phyloP scores from a whole-genome alignment of 2,329 filamentous ascomycete genomes.

The Trichophyton mentagrophytes region DNA sequence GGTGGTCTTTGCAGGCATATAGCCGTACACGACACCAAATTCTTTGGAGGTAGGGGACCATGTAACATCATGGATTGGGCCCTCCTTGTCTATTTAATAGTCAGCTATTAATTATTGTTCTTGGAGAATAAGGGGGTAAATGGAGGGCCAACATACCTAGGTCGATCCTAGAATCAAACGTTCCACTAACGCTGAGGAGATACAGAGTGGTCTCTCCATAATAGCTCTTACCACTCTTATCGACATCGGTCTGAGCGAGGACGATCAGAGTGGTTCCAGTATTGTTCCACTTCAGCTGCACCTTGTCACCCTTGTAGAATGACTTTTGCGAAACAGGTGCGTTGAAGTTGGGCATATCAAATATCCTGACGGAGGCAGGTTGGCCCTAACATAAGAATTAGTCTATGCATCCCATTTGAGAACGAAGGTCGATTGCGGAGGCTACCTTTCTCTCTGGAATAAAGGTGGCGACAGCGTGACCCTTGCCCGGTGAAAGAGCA shows the following conservation, averaged over 20 bases:
- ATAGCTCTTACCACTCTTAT: slow-evolving; percentile 97
- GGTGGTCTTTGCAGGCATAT: slow-evolving; percentile 97
- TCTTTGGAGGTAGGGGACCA: slow-evolving; percentile 98
- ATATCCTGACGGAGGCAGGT: slow-evolving; percentile 88
- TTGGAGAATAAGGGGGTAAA: background rate
- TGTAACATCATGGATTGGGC: slow-evolving; percentile 93
- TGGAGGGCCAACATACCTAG: slow-evolving; percentile 39
- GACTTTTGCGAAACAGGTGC: slow-evolving; percentile 87
- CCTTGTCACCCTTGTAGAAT: slow-evolving; percentile 98
- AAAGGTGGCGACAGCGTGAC: slow-evolving; percentile 86
- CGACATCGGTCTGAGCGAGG: slow-evolving; percentile 91
- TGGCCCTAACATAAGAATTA: slow-evolving; percentile 51
- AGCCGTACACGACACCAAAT: slow-evolving; percentile 94
- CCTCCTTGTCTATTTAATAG: slow-evolving; percentile 63
- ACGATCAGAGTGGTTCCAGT: slow-evolving; percentile 84
- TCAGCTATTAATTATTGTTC: slow-evolving; percentile 8
- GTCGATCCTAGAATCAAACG: slow-evolving; percentile 81
- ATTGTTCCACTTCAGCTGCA: slow-evolving; percentile 95
- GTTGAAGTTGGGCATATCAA: slow-evolving; percentile 77
- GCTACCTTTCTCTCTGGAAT: slow-evolving; percentile 83
- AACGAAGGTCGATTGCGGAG: background rate
- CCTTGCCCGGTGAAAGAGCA: slow-evolving; percentile 76
- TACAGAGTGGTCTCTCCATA: slow-evolving; percentile 98
- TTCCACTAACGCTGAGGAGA: slow-evolving; percentile 78
- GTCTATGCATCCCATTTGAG: slow-evolving; percentile 10